These are phyloP conservation scores for Plectranthus barbatus DNA, from an alignment of 257 asterid genomes.

Conservation along the genomic window DNA sequence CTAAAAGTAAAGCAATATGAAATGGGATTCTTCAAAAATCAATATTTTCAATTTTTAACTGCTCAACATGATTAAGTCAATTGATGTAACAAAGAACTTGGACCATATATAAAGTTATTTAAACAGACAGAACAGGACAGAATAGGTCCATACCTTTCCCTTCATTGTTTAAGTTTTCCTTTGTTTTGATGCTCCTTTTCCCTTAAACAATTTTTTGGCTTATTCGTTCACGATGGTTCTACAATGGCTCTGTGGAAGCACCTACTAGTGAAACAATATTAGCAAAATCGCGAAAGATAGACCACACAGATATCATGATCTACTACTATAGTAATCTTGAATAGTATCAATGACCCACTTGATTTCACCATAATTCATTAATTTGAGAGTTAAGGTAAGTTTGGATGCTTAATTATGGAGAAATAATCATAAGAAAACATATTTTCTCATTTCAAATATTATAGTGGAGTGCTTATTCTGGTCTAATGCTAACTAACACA, in stretches of 20 bases:
- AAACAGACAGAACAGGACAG: too few relatives aligned
- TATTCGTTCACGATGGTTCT: too few relatives aligned
- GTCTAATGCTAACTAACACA: neutral
- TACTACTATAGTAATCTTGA: too few relatives aligned
- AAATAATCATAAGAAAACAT: neutral
- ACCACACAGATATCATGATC: too few relatives aligned
- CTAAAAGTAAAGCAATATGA: neutral
- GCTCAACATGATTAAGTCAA: too few relatives aligned
- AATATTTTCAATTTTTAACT: too few relatives aligned
- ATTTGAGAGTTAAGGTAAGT: neutral
- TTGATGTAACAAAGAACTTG: slow-evolving; percentile 7
- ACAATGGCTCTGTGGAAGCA: neutral
- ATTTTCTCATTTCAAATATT: neutral
- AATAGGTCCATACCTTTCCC: too few relatives aligned
- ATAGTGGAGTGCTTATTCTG: neutral
- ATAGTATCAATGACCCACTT: too few relatives aligned
- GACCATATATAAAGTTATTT: slow-evolving; percentile 29
- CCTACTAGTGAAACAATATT: too few relatives aligned
- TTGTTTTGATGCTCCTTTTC: slow-evolving; percentile 35
- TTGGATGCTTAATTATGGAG: neutral
- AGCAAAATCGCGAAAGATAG: too few relatives aligned
- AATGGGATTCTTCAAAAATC: neutral
- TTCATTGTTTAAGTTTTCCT: too few relatives aligned
- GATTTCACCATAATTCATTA: too few relatives aligned
- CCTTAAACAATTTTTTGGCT: slow-evolving; percentile 15